Evolutionary conservation across 768 basidiomycete genomes (phyloP).

Genomic region (Rhodotorula babjevae): DNA sequence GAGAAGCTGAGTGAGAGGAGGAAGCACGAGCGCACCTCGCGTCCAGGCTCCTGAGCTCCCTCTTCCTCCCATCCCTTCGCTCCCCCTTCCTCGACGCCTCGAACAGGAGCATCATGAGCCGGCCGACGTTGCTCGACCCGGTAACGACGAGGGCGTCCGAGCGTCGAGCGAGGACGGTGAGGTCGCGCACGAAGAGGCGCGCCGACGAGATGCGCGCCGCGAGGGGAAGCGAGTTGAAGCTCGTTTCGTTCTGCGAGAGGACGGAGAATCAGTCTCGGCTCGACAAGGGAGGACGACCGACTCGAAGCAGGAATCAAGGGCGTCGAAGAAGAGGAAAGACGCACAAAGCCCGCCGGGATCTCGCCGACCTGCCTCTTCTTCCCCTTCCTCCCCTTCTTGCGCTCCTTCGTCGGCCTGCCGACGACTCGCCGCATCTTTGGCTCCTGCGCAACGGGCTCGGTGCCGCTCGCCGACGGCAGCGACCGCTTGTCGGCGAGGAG

Average conservation of each 20-base stretch:
- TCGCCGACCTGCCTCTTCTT: not conserved
- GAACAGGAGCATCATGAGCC: conserved; percentile 35
- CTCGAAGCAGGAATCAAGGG: too few species aligned
- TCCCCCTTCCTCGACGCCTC: not conserved
- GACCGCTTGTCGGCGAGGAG: not conserved
- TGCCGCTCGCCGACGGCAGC: too few species aligned
- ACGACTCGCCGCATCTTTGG: too few species aligned
- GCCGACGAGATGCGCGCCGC: conserved; percentile 14
- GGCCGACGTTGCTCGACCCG: conserved; percentile 38
- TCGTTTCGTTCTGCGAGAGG: conserved; percentile 21
- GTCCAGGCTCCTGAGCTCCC: conserved; percentile 28
- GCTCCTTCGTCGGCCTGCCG: too few species aligned
- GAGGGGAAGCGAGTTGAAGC: conserved; percentile 35
- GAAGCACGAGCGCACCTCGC: conserved; percentile 16
- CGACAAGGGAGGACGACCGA: too few species aligned
- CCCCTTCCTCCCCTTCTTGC: not conserved
- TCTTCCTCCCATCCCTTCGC: conserved; percentile 1
- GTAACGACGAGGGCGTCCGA: conserved; percentile 41
- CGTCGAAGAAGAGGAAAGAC: not conserved
- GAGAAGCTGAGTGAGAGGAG: not conserved
- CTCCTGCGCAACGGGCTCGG: too few species aligned
- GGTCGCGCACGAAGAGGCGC: conserved; percentile 37
- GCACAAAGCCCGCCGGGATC: conserved; percentile 8
- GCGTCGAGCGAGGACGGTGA: conserved; percentile 27
- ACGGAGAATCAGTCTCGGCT: not conserved